phyloP scores from a whole-genome alignment of 495 filamentous ascomycete species.

The Pyrenopolyporus hunteri region DNA sequence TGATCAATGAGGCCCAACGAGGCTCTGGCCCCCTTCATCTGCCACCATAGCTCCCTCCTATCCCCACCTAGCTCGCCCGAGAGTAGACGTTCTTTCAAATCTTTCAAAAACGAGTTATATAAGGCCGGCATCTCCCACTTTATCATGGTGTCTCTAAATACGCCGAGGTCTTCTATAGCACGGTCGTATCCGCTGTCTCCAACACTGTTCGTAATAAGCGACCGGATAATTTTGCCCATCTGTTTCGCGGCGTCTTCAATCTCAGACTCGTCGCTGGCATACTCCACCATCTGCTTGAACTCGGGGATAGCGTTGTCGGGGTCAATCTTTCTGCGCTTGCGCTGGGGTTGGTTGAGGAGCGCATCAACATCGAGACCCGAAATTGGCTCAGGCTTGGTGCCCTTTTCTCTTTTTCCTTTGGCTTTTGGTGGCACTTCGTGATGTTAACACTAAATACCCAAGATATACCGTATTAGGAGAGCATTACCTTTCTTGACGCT shows the following conservation, averaged over 20 bases:
- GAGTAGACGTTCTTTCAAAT: slow-evolving; percentile 74
- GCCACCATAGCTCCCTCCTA: slow-evolving; percentile 82
- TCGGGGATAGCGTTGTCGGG: slow-evolving; percentile 84
- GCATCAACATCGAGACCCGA: slow-evolving; percentile 88
- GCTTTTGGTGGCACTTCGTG: slow-evolving; percentile 80
- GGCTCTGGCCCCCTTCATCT: slow-evolving; percentile 65
- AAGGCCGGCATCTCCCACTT: slow-evolving; percentile 74
- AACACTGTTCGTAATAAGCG: slow-evolving; percentile 71
- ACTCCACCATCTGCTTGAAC: slow-evolving; percentile 81
- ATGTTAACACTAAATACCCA: slow-evolving; percentile 35
- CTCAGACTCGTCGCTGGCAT: slow-evolving; percentile 63
- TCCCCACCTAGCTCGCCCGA: slow-evolving; percentile 79
- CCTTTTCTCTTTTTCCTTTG: slow-evolving; percentile 72
- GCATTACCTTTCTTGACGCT: slow-evolving; percentile 83
- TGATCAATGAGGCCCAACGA: slow-evolving; percentile 77
- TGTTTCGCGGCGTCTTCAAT: slow-evolving; percentile 75
- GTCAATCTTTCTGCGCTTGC: slow-evolving; percentile 65
- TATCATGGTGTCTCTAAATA: slow-evolving; percentile 77
- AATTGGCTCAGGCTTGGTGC: slow-evolving; percentile 78
- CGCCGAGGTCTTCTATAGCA: slow-evolving; percentile 76
- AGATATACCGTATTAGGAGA: neutral
- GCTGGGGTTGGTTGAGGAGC: slow-evolving; percentile 64
- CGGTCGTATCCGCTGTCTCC: slow-evolving; percentile 76
- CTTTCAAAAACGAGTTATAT: slow-evolving; percentile 77
- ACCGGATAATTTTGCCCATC: slow-evolving; percentile 72